Base-by-base conservation (phyloP, 768 basidiomycete genomes). In the Amanita thiersii region DNA sequence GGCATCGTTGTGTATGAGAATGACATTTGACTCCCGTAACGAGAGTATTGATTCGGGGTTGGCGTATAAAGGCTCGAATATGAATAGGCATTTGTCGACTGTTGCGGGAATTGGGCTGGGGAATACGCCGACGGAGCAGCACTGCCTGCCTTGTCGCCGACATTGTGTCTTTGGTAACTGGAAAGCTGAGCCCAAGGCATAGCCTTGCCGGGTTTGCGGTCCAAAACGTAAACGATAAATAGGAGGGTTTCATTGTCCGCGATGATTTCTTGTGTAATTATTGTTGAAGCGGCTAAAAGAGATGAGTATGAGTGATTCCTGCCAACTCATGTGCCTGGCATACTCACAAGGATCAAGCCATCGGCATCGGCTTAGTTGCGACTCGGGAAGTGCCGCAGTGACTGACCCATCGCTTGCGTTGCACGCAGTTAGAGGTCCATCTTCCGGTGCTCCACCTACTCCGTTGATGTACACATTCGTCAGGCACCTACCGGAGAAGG, bases 291-390 rank as follows among this genome's bases (percentile, higher is more conserved):
- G 50, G 63, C 75, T 79, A 47, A 50, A 51, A 47, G 63, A 56
- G 58, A 47, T 52, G 57, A 48, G 52, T 46, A 34, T 34, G 45
- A 25, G 49, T 37, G 37, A 46, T 45, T 37, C 44, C 46, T 36
- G 25, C 48, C 17, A 45, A 42, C 35, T 44, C 46, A 33, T 40
- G 39, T 26, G 17, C 23, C 25, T 39, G 10, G 20, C 11, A 25
- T 28, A 71, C 82, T 58, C 54, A 86, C 83, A 61, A 47, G 71
- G 58, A 55, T 81, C 79, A 48, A 81, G 65, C 84, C 82, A 83
- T 45, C 80, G 72, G 58, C 83, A 83, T 45, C 75, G 66, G 52
- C 57, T 75, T 37, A 88, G 63, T 11, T 67, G 58, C 15, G 83
- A 84, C 46, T 86, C 82, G 31, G 86, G 83, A 36, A 87, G 64